A percentile compares a stretch with the other conserved stretches of the same genome.
Evolutionary conservation across 768 basidiomycete genomes (phyloP).

Genomic region (Podaxis sp.): DNA sequence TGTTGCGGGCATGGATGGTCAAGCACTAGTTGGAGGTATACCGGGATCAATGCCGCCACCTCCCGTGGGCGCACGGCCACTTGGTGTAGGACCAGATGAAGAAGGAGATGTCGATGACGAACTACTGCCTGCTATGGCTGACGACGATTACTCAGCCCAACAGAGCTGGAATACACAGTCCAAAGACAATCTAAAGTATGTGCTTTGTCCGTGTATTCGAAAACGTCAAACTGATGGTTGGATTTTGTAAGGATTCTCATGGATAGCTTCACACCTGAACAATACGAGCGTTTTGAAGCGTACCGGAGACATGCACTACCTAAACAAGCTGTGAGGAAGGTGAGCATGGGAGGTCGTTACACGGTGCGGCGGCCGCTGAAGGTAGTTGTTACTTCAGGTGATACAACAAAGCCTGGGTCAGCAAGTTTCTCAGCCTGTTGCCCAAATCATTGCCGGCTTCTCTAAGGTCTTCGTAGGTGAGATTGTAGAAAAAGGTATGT

Average conservation of each 20-base stretch:
- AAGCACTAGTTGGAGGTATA: background rate
- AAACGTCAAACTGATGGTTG: background rate
- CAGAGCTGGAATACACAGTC: slow-evolving; percentile 83
- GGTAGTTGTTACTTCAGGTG: slow-evolving; percentile 44
- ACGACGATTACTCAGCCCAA: slow-evolving; percentile 86
- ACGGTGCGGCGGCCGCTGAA: background rate
- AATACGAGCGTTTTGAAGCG: slow-evolving; percentile 88
- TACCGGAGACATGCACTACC: slow-evolving; percentile 82
- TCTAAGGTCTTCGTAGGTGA: slow-evolving; percentile 92
- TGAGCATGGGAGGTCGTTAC: slow-evolving; percentile 22
- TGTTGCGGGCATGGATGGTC: background rate
- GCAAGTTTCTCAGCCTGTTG: slow-evolving; percentile 83
- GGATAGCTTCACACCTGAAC: slow-evolving; percentile 81
- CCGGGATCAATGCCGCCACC: slow-evolving; percentile 17
- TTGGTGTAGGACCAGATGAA: slow-evolving; percentile 31
- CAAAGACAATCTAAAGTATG: slow-evolving; percentile 81
- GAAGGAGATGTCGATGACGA: slow-evolving; percentile 81
- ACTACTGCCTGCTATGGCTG: slow-evolving; percentile 79
- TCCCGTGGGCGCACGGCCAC: slow-evolving; percentile 16
- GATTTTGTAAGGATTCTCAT: slow-evolving; percentile 64
- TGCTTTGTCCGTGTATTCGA: background rate
- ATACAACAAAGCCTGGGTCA: slow-evolving; percentile 81
- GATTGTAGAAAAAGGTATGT: slow-evolving; percentile 81
- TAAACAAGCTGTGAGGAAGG: slow-evolving; percentile 82
- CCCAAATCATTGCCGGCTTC: slow-evolving; percentile 88